These are phyloP conservation scores for Cinnamomum micranthum DNA, from an alignment of 164 flowering plant genomes.

Conservation along the genomic window DNA sequence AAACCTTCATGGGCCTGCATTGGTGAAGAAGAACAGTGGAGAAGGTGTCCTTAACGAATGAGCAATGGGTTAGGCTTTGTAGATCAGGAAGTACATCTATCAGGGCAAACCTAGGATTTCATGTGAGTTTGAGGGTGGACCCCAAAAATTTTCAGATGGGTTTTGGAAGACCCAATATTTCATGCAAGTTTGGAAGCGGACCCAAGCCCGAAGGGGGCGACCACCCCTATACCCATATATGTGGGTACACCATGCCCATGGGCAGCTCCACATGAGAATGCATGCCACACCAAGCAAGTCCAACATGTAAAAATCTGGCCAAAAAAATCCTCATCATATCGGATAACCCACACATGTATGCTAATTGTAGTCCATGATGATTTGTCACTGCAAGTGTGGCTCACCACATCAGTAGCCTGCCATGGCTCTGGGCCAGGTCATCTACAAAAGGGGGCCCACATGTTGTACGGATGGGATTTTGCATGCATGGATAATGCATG, in stretches of 20 bases:
- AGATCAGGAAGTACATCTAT: conserved; percentile 42
- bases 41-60: conserved; percentile 30
- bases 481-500: too few species aligned
- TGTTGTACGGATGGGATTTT: background rate
- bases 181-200: too few species aligned
- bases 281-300: background rate
- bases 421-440: background rate
- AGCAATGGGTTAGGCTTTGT: conserved; percentile 35
- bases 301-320: background rate
- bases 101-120: conserved; percentile 8
- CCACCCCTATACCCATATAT: too few species aligned
- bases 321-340: background rate
- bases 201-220: too few species aligned
- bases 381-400: background rate
- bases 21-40: conserved; percentile 30
- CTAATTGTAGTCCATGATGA: background rate
- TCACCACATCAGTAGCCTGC: background rate
- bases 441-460: background rate
- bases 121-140: too few species aligned
- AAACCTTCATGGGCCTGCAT: conserved; percentile 57
- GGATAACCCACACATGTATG: background rate
- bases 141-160: too few species aligned
- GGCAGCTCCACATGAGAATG: too few species aligned
- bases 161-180: too few species aligned
- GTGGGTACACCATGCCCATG: too few species aligned